Evolutionary conservation across 2,329 filamentous ascomycete genomes (phyloP), one percentile per base, ranked within the genome.

Genomic region (Botrytis fragariae): DNA sequence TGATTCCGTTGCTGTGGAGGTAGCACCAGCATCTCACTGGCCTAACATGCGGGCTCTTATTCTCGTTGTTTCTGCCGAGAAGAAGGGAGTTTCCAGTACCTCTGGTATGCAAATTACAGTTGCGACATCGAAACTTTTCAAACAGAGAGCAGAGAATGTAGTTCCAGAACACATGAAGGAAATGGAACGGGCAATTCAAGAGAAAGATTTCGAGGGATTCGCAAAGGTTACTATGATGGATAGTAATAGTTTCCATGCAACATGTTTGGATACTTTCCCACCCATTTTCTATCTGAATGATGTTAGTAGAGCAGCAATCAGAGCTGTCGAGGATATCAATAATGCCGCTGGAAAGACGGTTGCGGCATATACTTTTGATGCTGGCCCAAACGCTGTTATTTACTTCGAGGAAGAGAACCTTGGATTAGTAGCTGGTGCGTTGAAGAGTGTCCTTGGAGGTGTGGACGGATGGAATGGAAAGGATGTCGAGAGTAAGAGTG

Each of bases 251-350:
- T 99, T 99, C 90, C 96, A 99, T 83, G 93, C 96, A 54, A 94
- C 92, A 73, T 98, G 96, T 82, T 86, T 97, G 78, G 96, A 99
- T 82, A 98, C 96, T 2, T 94, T 94, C 84, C 96, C 97, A 62
- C 96, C 97, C 29, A 99, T 99, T 81, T 98, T 97, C 84, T 99
- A 99, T 86, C 91, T 99, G 87, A 99, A 98, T 84, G 96, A 99
- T 81, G 91, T 95, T 25, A 95, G 92, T 32, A 87, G 92, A 54
- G 94, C 95, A 1, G 94, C 95, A 9, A 93, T 99, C 74, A 88
- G 93, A 70, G 90, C 94, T 25, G 95, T 98, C 44, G 94, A 99
- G 85, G 88, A 91, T 78, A 93, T 98, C 84, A 99, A 99, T 81
- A 87, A 87, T 71, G 87, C 88, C 37, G 93, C 92, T 7, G 94